These are phyloP conservation scores for Neurospora sp. DNA, from an alignment of 495 filamentous ascomycete species.

Conservation along the genomic window DNA sequence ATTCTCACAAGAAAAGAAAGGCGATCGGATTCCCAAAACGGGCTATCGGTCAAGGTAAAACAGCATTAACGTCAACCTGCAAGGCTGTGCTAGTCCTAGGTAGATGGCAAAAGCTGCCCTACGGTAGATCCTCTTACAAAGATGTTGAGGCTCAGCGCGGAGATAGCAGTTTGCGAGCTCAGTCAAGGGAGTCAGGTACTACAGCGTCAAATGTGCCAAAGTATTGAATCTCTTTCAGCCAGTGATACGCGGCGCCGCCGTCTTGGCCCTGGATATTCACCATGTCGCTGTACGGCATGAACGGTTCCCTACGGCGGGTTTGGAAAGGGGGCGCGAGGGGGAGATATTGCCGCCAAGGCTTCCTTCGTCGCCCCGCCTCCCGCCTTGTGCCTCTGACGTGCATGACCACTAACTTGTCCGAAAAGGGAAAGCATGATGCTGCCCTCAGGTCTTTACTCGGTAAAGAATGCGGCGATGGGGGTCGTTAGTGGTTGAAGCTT, in stretches of 20 bases:
- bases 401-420: neutral
- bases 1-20: neutral
- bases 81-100: neutral
- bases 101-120: neutral
- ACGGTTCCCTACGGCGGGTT: neutral
- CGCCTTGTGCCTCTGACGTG: neutral
- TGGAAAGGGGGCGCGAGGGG: neutral
- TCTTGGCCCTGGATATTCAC: neutral
- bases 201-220: neutral
- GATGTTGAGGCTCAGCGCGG: neutral
- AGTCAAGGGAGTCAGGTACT: no score
- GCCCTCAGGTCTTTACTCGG: neutral
- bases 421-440: neutral
- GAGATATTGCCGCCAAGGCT: neutral
- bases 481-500: neutral
- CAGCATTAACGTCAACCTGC: neutral
- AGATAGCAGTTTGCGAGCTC: no score
- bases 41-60: neutral
- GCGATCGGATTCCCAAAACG: neutral
- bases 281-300: neutral
- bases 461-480: neutral
- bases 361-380: neutral
- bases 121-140: neutral
- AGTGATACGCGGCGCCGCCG: neutral
- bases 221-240: neutral